These are phyloP conservation scores for Penicillium sp. DNA, from an alignment of 2,329 filamentous ascomycete genomes.

Conservation along the genomic window DNA sequence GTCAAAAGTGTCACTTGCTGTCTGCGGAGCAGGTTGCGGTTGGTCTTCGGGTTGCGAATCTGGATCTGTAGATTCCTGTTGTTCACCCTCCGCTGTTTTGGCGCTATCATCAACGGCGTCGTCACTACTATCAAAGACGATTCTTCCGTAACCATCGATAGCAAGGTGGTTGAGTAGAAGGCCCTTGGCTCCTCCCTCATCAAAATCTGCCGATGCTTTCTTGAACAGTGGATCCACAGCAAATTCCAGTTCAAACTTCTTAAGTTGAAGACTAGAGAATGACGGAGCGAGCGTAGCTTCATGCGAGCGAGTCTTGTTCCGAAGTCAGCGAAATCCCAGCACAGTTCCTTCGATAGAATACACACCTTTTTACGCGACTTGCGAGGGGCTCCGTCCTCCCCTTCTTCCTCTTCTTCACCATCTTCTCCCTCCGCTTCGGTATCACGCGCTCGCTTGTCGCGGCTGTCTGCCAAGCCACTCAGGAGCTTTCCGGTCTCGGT, in stretches of 20 bases:
- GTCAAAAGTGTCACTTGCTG: conserved; percentile 35
- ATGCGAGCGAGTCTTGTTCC: conserved; percentile 60
- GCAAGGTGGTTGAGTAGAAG: conserved; percentile 92
- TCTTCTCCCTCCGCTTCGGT: conserved; percentile 57
- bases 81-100: conserved; percentile 32
- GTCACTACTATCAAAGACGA: conserved; percentile 97
- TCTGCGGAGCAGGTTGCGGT: conserved; percentile 24
- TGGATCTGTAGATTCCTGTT: conserved; percentile 42
- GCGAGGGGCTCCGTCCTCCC: conserved; percentile 44
- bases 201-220: conserved; percentile 95
- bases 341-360: background rate
- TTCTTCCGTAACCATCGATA: conserved; percentile 84
- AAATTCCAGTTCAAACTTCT: conserved; percentile 97
- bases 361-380: conserved; percentile 65
- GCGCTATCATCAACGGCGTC: conserved; percentile 57
- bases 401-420: conserved; percentile 59
- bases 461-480: conserved; percentile 77
- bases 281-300: conserved; percentile 89
- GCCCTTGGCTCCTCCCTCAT: conserved; percentile 94
- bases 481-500: conserved; percentile 94
- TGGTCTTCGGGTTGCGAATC: conserved; percentile 46
- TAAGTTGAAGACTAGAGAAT: conserved; percentile 81
- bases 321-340: conserved; percentile 14
- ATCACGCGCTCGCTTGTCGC: conserved; percentile 63
- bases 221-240: conserved; percentile 98